These are phyloP conservation scores for Dothideomycetidae sp. DNA, from an alignment of 2,329 filamentous ascomycete genomes.

Conservation along the genomic window DNA sequence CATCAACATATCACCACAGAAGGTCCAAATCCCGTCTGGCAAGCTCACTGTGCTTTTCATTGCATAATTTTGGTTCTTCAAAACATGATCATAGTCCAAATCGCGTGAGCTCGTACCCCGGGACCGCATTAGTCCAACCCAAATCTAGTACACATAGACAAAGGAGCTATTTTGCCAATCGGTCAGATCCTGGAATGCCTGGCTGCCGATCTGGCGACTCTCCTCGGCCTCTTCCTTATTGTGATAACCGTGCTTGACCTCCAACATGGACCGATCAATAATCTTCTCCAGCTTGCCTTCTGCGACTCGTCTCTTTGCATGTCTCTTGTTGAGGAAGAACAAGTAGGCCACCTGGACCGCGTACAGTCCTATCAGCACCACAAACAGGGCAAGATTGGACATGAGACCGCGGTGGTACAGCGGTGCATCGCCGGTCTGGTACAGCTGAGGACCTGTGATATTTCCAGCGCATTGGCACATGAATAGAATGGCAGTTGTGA, in stretches of 20 bases:
- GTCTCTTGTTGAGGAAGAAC: slow-evolving; percentile 39
- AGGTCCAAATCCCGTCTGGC: no score
- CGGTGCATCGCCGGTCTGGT: slow-evolving; percentile 46
- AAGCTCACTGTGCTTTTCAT: no score
- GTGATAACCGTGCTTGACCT: slow-evolving; percentile 30
- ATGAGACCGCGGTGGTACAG: slow-evolving; percentile 43
- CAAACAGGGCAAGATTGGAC: slow-evolving; percentile 48
- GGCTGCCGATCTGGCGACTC: slow-evolving; percentile 24
- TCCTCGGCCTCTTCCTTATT: slow-evolving; percentile 18
- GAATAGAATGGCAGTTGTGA: slow-evolving; percentile 49
- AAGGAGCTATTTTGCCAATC: slow-evolving; percentile 51
- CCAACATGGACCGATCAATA: slow-evolving; percentile 46
- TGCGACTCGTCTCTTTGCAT: slow-evolving; percentile 39
- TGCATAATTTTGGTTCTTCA: no score
- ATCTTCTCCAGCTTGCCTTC: slow-evolving; percentile 46
- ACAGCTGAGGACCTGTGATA: slow-evolving; percentile 50
- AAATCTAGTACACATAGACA: slow-evolving; percentile 39
- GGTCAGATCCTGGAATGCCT: slow-evolving; percentile 44
- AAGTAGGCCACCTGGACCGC: slow-evolving; percentile 34
- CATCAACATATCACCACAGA: no score
- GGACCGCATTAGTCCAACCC: no score
- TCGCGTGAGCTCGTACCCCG: no score
- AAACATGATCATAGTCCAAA: no score
- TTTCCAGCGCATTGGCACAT: slow-evolving; percentile 53
- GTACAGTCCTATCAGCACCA: slow-evolving; percentile 42